These are phyloP conservation scores for Mortierella sp. DNA, from an alignment of 371 early-diverging fungal species.

Conservation along the genomic window DNA sequence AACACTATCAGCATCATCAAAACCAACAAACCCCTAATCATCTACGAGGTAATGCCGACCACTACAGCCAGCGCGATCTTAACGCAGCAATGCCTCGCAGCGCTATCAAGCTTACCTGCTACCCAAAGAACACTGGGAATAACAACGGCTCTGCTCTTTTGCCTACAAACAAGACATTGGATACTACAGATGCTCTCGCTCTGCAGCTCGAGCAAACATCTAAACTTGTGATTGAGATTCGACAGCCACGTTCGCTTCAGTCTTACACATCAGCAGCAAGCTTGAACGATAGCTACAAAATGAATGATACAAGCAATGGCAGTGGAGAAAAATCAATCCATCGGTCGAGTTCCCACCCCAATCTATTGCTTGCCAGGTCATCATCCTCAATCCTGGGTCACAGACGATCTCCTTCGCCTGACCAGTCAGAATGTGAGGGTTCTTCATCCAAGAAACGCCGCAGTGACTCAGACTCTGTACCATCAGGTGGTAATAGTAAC, in stretches of 20 bases:
- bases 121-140: neutral
- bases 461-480: conserved; percentile 4
- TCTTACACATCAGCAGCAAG: conserved; percentile 12
- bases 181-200: conserved; percentile 21
- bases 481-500: neutral
- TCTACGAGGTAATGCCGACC: neutral
- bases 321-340: neutral
- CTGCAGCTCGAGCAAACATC: conserved; percentile 29
- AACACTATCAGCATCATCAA: conserved; percentile 10
- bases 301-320: neutral
- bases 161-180: conserved; percentile 9
- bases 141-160: neutral
- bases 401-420: conserved; percentile 18
- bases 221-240: conserved; percentile 37
- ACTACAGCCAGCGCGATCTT: neutral
- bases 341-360: conserved; percentile 8
- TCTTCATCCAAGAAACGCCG: conserved; percentile 29
- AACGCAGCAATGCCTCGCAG: conserved; percentile 10
- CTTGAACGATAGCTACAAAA: conserved; percentile 4
- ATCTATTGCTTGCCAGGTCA: conserved; percentile 13
- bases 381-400: conserved; percentile 11
- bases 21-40: neutral
- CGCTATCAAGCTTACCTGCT: conserved; percentile 29
- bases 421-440: conserved; percentile 6
- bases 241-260: conserved; percentile 14